Conservation (phyloP, 768 basidiomycete genomes). For the Podaxis sp. region DNA sequence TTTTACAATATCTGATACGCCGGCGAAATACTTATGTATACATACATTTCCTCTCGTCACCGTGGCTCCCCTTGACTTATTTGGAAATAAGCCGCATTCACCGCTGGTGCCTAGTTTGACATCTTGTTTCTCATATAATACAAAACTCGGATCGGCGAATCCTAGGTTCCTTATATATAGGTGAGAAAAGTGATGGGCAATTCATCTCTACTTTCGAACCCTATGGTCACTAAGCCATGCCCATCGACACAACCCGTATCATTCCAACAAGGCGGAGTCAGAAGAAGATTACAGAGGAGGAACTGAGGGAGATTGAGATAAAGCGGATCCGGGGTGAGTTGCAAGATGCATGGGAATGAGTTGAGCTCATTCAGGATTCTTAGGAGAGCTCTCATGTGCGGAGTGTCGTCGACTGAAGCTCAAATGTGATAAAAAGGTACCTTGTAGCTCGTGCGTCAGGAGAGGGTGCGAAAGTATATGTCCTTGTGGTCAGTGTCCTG, state of each 20-base stretch:
- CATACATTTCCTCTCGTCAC: background rate
- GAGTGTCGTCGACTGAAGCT: constrained; percentile 53
- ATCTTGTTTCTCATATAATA: background rate
- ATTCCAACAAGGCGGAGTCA: constrained; percentile 38
- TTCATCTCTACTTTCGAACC: background rate
- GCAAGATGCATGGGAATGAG: background rate
- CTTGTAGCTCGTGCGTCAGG: constrained; percentile 50
- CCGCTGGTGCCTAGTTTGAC: background rate
- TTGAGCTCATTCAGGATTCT: background rate
- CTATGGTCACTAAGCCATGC: constrained; percentile 31
- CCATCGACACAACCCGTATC: constrained; percentile 41
- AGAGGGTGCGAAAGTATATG: constrained; percentile 67
- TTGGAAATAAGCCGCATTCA: background rate
- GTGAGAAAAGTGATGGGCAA: background rate
- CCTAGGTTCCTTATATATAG: background rate
- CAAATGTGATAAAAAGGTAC: constrained; percentile 52
- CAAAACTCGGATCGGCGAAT: background rate
- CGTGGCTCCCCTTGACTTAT: background rate
- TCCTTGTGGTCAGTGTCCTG: constrained; percentile 44
- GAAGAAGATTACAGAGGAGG: constrained; percentile 48
- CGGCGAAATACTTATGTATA: background rate
- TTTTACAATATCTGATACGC: background rate
- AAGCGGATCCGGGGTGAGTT: constrained; percentile 46
- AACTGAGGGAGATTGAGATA: constrained; percentile 50
- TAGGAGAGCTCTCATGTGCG: constrained; percentile 54